These are phyloP conservation scores for Hymenoscyphus fraxineus DNA, from an alignment of 2,329 filamentous ascomycete species.

Conservation along the genomic window DNA sequence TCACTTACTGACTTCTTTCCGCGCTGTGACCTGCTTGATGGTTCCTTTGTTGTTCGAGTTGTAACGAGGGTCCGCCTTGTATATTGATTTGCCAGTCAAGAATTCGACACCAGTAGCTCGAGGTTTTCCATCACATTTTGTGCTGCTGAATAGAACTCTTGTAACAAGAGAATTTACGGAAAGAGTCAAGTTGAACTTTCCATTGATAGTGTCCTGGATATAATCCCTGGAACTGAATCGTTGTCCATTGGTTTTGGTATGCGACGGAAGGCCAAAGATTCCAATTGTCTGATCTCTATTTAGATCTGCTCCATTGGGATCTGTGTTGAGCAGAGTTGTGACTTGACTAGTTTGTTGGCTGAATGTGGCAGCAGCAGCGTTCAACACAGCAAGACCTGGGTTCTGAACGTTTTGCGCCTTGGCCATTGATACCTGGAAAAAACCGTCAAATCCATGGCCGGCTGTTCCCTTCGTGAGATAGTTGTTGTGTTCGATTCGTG, in stretches of 20 bases:
- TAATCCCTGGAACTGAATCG: constrained; percentile 9
- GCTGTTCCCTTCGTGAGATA: constrained; percentile 38
- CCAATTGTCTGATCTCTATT: constrained; percentile 8
- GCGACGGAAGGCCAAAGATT: constrained; percentile 8
- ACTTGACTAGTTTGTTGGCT: neutral
- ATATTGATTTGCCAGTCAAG: constrained; percentile 40
- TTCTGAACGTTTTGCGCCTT: constrained; percentile 6
- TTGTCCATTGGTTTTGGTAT: constrained; percentile 6
- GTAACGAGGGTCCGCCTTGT: constrained; percentile 41
- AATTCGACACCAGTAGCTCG: constrained; percentile 42
- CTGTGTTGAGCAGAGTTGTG: constrained; percentile 33
- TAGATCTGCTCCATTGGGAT: constrained; percentile 9
- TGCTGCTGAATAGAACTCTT: constrained; percentile 37
- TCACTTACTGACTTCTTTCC: constrained; percentile 38
- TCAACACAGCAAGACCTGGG: constrained; percentile 4
- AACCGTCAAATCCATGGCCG: constrained; percentile 41
- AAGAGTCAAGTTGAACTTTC: constrained; percentile 12
- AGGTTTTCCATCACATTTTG: constrained; percentile 21
- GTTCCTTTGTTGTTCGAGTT: constrained; percentile 27
- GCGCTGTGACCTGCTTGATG: constrained; percentile 31
- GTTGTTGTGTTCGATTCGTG: constrained; percentile 41
- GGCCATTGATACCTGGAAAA: constrained; percentile 4
- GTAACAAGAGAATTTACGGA: constrained; percentile 34
- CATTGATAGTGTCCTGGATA: constrained; percentile 10
- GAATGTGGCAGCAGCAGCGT: constrained; percentile 5